Evolutionary conservation across 2,329 filamentous ascomycete species (phyloP).

Genomic region (Phaeomoniella chlamydospora): DNA sequence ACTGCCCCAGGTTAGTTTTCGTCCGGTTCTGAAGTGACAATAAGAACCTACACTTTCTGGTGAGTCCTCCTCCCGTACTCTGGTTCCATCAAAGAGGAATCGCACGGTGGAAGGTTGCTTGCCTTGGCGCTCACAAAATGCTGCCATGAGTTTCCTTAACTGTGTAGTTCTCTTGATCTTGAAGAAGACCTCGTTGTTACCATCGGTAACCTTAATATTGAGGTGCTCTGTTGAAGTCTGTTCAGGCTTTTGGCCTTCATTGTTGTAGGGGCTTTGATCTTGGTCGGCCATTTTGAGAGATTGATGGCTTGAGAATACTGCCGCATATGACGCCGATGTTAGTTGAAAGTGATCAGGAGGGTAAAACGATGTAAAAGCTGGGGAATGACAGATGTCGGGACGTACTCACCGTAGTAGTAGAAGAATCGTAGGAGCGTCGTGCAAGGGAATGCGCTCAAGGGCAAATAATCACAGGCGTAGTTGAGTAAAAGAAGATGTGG

Average conservation of each 20-base stretch:
- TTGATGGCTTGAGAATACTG: too few species aligned
- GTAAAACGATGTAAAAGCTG: too few species aligned
- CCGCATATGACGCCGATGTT: too few species aligned
- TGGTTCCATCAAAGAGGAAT: constrained; percentile 91
- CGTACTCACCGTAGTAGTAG: too few species aligned
- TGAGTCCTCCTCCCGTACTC: constrained; percentile 77
- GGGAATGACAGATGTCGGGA: too few species aligned
- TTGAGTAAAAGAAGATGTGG: too few species aligned
- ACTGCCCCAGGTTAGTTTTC: too few species aligned
- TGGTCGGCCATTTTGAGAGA: constrained; percentile 11
- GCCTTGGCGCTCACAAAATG: constrained; percentile 92
- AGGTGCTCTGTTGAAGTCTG: constrained; percentile 62
- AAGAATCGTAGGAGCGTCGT: too few species aligned
- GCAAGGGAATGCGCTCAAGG: too few species aligned
- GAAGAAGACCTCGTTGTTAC: constrained; percentile 99
- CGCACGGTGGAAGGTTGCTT: constrained; percentile 74
- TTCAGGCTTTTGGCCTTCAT: constrained; percentile 10
- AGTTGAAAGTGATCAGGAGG: too few species aligned
- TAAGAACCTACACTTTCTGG: constrained; percentile 80
- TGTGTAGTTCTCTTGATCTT: constrained; percentile 97
- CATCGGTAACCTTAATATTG: constrained; percentile 98
- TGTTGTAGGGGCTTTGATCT: constrained; percentile 11
- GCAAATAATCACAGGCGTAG: too few species aligned
- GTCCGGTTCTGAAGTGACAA: too few species aligned
- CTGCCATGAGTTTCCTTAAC: constrained; percentile 95